Evolutionary conservation across 352 stramenopile genomes (phyloP), one percentile per base, ranked within the genome.

Genomic region (Elongisporangium anandrum): DNA sequence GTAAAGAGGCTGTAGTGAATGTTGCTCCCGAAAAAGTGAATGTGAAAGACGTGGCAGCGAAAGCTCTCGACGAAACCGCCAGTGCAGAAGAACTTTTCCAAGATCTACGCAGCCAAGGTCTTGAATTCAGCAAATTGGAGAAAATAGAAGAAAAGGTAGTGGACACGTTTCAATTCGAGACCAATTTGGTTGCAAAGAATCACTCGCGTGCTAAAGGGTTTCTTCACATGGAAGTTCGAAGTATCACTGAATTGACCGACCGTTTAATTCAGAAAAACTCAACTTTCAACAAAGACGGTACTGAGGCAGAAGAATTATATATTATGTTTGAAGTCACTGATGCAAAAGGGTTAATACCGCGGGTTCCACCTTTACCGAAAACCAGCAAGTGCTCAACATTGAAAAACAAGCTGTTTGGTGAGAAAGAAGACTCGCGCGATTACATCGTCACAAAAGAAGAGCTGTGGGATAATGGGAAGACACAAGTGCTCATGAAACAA

Each of bases 1-100:
- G 57, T 48, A 79, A 84, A 41, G 77, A 81, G 51, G 77, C 77
- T 3, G 63, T 68, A 7, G 59, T 82, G 15, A 77, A 54, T 24
- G 69, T 83, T 13, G 77, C 77, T 4, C 77, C 77, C 0, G 73
- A 84, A 55, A 78, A 75, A 23, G 66, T 87, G 1, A 64, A 83
- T 38, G 72, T 87, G 21, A 75, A 77, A n/a, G 63, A 75, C 21
- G 60, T 82, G 12, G 77, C 77, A 4, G 56, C 59, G 9, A 73
- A 87, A 52, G 67, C 61, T 7, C 61, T 87, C 2, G 70, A 81
- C 1, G 52, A 76, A 19, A 79, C 62, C 1, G 65, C 62, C 1
- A 87, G 69, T 54, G 67, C 74, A 4, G 77, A 84, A 58, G 73
- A 84, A 59, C 61, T 85, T 19, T 77, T 81, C 23, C 65, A 81